Evolutionary conservation across 2,329 filamentous ascomycete species (phyloP).

Genomic region (Aureobasidium uvarum): DNA sequence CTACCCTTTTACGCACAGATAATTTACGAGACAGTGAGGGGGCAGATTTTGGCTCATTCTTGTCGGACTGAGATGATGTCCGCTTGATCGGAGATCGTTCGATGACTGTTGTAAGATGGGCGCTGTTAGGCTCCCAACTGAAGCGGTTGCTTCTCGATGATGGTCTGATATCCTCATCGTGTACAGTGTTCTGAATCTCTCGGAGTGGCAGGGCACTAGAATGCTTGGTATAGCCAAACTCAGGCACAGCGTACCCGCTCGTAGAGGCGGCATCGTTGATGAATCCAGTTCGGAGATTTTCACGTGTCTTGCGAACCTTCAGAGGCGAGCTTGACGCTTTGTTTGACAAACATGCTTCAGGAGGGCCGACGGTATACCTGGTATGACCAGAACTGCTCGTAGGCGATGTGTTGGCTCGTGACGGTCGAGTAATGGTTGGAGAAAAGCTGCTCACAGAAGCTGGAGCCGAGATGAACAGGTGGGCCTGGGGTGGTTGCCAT

Average conservation of each 20-base stretch:
- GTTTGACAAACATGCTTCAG: not conserved
- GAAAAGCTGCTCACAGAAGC: not conserved
- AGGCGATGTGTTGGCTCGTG: not conserved
- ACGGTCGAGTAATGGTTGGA: not conserved
- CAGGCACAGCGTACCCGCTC: not conserved
- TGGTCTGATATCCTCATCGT: conserved; percentile 3
- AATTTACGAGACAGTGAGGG: conserved; percentile 33
- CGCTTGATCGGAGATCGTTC: conserved; percentile 1
- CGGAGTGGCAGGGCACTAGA: not conserved
- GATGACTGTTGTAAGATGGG: conserved; percentile 9
- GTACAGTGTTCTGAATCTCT: conserved; percentile 4
- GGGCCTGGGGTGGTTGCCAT: conserved; percentile 24
- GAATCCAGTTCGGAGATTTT: conserved; percentile 35
- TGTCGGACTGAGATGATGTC: conserved; percentile 1
- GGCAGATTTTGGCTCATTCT: not conserved
- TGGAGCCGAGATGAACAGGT: conserved; percentile 15
- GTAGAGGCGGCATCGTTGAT: not conserved
- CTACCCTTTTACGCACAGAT: conserved; percentile 39
- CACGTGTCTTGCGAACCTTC: conserved; percentile 40
- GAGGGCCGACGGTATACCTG: not conserved
- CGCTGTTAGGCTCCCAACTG: conserved; percentile 6
- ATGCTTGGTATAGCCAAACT: not conserved
- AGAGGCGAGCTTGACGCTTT: conserved; percentile 34
- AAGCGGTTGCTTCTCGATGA: not conserved
- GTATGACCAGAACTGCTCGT: not conserved